Conservation (phyloP, 1,284 basidiomycete genomes). For the Moesziomyces sp. region DNA sequence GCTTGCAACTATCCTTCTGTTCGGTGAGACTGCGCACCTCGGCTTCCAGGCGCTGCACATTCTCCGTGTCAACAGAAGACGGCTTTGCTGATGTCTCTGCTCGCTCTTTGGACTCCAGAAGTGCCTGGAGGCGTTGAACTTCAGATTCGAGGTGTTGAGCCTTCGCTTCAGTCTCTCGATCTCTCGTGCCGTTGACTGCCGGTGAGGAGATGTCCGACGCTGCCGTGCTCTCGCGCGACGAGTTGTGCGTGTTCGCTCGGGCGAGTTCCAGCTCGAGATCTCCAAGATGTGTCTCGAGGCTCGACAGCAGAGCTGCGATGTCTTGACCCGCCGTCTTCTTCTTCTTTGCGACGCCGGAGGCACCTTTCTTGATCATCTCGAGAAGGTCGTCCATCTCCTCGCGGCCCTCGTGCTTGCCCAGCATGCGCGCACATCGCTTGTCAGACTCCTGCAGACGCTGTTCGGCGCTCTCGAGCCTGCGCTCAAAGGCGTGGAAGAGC, state of each 20-base stretch:
- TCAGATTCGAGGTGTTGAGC: conserved; percentile 22
- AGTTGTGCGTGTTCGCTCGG: conserved; percentile 19
- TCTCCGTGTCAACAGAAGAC: conserved; percentile 5
- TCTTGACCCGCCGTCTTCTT: conserved; percentile 56
- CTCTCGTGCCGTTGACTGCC: conserved; percentile 2
- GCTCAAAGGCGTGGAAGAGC: conserved; percentile 56
- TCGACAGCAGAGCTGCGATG: conserved; percentile 52
- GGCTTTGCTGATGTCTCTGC: conserved; percentile 1
- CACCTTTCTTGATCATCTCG: conserved; percentile 62
- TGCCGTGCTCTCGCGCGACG: conserved; percentile 14
- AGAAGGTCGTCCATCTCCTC: conserved; percentile 67
- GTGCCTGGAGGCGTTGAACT: conserved; percentile 16
- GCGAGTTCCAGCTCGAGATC: conserved; percentile 59
- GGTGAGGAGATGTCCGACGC: conserved; percentile 4
- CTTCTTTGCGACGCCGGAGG: conserved; percentile 39
- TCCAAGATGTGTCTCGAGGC: conserved; percentile 57
- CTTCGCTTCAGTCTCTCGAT: conserved; percentile 18
- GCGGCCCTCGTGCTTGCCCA: conserved; percentile 65
- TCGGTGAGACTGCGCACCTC: conserved; percentile 14
- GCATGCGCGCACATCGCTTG: conserved; percentile 59
- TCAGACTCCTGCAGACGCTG: conserved; percentile 61
- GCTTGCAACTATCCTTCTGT: conserved; percentile 6
- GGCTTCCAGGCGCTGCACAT: conserved; percentile 16
- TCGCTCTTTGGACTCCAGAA: conserved; percentile 5
- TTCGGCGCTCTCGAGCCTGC: conserved; percentile 56